Base-by-base conservation (phyloP, 495 filamentous ascomycete genomes). In the Recurvomyces mirabilis region DNA sequence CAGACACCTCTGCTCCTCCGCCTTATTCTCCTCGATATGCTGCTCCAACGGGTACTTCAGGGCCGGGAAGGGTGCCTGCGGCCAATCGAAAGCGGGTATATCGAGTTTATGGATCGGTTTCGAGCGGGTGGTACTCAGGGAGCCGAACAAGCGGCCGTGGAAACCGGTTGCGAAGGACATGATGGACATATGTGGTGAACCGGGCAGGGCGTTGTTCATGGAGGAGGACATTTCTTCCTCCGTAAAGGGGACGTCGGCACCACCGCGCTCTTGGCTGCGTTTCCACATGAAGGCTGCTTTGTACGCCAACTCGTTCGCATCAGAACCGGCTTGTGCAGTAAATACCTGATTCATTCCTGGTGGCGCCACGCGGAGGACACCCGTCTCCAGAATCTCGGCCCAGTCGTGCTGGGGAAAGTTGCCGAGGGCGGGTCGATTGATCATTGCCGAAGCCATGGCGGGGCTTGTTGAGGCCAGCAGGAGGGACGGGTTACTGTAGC, bases 211-310 rank as follows among this genome's bases (percentile, higher is more conserved):
- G 72, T 98, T 98, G 48, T 73, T 63, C 91, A 98, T 98, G 56
- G 77, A 69, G 6, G 77, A 78, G 17, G 66, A 56, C 49, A 89
- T 69, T 63, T 98, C 91, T 53, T 85, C 79, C 24, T 77, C 70
- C 15, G 84, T 81, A 68, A 96, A 96, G 51, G 88, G 86, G 22
- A 83, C 82, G 35, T 80, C 58, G 1, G 49, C 36, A 19, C 88
- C 88, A 54, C 91, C 91, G 51, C 91, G 84, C 66, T 94, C 78
- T 32, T 79, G 74, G 60, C 87, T 86, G 18, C 88, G 81, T 49
- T 82, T 81, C 77, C 84, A 98, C 81, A 98, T 98, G 72, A 96
- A 96, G 43, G 91, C 91, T 28, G 91, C 91, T 65, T 98, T 98
- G 74, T 88, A 99, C 38, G 93, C 93, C n/a, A 86, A 87, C 66